Evolutionary conservation across 2,329 filamentous ascomycete species (phyloP).

Genomic region (Aspergillus clavatus): DNA sequence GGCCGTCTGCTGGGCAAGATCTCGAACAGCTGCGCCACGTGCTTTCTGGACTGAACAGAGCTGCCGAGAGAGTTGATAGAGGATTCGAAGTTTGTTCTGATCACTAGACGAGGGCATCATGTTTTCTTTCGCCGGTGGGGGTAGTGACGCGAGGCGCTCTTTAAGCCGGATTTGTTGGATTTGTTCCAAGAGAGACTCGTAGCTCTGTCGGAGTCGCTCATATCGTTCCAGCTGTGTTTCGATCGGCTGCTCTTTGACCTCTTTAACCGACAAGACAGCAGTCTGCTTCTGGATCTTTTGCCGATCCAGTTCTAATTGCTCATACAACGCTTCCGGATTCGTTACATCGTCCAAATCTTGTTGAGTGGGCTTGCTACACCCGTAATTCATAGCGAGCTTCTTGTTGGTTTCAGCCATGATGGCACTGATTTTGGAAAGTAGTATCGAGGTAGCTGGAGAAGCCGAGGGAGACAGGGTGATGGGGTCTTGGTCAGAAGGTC

Average conservation of each 20-base stretch:
- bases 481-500: constrained; percentile 30
- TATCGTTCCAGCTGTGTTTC: constrained; percentile 39
- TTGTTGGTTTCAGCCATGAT: constrained; percentile 68
- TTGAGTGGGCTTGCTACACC: constrained; percentile 62
- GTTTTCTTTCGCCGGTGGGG: constrained; percentile 11
- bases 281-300: constrained; percentile 40
- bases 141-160: constrained; percentile 23
- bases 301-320: constrained; percentile 42
- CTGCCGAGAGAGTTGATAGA: constrained; percentile 30
- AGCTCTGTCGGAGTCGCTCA: constrained; percentile 31
- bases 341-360: constrained; percentile 41
- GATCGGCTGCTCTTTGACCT: constrained; percentile 32
- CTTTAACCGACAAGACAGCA: constrained; percentile 32
- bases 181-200: constrained; percentile 43
- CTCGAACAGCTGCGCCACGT: constrained; percentile 34
- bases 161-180: constrained; percentile 37
- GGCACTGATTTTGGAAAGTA: constrained; percentile 64
- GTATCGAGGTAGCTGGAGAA: constrained; percentile 63
- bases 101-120: constrained; percentile 16
- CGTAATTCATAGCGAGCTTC: constrained; percentile 55
- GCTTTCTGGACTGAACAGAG: constrained; percentile 31
- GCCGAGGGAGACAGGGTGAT: constrained; percentile 33
- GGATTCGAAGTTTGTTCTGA: constrained; percentile 27
- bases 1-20: constrained; percentile 41
- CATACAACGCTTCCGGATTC: constrained; percentile 39